phyloP scores from a whole-genome alignment of 495 filamentous ascomycete genomes.

The Emericellopsis terricola region DNA sequence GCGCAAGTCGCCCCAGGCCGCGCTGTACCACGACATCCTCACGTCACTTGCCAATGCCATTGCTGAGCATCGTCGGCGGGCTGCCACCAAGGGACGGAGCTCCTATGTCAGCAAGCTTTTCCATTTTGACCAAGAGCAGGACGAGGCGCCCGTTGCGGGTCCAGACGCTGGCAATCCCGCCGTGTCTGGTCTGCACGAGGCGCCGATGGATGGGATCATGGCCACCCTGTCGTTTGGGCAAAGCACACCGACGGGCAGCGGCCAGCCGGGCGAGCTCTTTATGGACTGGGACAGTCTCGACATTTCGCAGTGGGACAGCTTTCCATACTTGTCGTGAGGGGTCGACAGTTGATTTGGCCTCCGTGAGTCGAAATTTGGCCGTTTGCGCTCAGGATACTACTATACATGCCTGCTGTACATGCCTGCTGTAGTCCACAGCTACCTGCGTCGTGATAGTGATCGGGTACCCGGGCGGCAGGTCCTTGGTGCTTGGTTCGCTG shows the following conservation, averaged over 20 bases:
- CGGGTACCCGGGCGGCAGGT: not conserved
- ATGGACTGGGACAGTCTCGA: constrained; percentile 2
- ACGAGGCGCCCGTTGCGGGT: not conserved
- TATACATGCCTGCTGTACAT: not conserved
- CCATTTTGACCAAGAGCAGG: not conserved
- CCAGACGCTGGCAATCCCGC: not conserved
- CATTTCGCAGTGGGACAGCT: constrained; percentile 4
- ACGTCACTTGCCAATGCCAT: constrained; percentile 5
- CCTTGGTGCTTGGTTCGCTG: not conserved
- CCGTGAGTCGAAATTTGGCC: no score
- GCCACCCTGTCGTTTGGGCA: not conserved
- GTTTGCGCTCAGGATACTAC: no score
- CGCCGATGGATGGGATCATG: not conserved
- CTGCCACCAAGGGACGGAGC: not conserved
- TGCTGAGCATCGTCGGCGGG: constrained; percentile 1
- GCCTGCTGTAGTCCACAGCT: not conserved
- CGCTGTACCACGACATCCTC: constrained; percentile 5
- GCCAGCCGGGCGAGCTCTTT: constrained; percentile 2
- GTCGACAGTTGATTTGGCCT: no score
- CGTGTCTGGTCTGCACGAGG: not conserved
- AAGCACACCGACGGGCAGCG: not conserved
- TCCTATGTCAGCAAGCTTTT: constrained; percentile 2
- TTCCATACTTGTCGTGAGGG: not conserved
- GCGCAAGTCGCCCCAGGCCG: constrained; percentile 4
- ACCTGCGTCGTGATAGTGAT: not conserved